A percentile compares a stretch with the other conserved stretches of the same genome.
These are phyloP conservation scores for Mycena floridula DNA, from an alignment of 768 basidiomycete species.

Conservation along the genomic window DNA sequence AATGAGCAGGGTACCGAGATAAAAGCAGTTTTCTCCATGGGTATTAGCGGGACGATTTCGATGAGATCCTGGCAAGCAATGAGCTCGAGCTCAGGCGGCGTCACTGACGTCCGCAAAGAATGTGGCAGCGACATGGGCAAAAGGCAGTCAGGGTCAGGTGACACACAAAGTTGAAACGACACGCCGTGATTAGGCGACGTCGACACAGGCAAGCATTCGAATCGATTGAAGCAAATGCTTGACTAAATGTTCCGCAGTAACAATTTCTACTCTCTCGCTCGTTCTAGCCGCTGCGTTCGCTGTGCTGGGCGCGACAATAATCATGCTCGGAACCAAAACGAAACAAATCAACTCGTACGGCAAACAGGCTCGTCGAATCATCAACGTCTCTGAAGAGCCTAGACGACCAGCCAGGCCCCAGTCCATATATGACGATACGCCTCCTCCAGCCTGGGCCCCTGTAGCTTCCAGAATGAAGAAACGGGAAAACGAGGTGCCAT, in stretches of 20 bases:
- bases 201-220: no score
- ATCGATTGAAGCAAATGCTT: neutral
- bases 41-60: slow-evolving; percentile 82
- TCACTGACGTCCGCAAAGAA: slow-evolving; percentile 62
- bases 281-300: slow-evolving; percentile 10
- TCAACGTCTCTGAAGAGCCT: slow-evolving; percentile 38
- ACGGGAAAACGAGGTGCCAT: slow-evolving; percentile 32
- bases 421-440: slow-evolving; percentile 35
- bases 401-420: slow-evolving; percentile 21
- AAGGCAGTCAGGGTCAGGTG: no score
- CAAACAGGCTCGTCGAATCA: slow-evolving; percentile 52
- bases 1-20: slow-evolving; percentile 58
- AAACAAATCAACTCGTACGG: slow-evolving; percentile 65
- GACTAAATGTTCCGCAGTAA: no score
- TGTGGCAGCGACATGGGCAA: slow-evolving; percentile 70
- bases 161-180: no score
- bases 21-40: slow-evolving; percentile 88
- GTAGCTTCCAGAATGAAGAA: slow-evolving; percentile 42
- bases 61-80: slow-evolving; percentile 81
- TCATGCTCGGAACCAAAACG: slow-evolving; percentile 56
- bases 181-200: no score
- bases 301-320: slow-evolving; percentile 11
- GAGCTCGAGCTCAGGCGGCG: slow-evolving; percentile 83
- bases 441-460: slow-evolving; percentile 28
- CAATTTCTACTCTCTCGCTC: slow-evolving; percentile 11